phyloP scores from a whole-genome alignment of 495 filamentous ascomycete genomes.

The Penicillium coffeae region DNA sequence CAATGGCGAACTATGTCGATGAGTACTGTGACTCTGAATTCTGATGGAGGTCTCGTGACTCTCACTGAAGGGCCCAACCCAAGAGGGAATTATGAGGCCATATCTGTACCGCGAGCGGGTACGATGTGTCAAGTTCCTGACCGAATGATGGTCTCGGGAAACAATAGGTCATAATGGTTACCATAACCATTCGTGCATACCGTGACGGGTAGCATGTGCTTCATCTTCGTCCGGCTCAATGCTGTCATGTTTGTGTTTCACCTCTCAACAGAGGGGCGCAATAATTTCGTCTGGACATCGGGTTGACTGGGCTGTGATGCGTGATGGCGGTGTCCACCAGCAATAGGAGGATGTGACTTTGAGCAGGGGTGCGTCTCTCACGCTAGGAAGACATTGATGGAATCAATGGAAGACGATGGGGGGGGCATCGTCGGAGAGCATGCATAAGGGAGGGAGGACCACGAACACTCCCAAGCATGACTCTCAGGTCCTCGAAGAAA shows the following conservation, averaged over 20 bases:
- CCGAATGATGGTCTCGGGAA: too few relatives aligned
- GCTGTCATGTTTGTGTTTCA: neutral
- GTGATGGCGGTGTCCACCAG: neutral
- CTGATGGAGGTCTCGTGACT: too few relatives aligned
- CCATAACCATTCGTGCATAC: too few relatives aligned
- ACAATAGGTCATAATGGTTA: too few relatives aligned
- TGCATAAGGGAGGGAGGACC: constrained; percentile 11
- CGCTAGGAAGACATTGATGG: constrained; percentile 12
- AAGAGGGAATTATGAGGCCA: too few relatives aligned
- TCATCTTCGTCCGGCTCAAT: too few relatives aligned
- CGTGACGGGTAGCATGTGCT: too few relatives aligned
- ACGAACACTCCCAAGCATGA: constrained; percentile 4
- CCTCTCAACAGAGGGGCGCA: neutral
- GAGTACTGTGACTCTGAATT: too few relatives aligned
- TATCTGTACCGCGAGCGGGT: too few relatives aligned
- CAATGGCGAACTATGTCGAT: too few relatives aligned
- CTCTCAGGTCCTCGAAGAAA: constrained; percentile 1
- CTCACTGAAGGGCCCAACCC: too few relatives aligned
- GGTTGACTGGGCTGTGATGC: neutral
- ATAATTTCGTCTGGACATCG: neutral
- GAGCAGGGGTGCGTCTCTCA: constrained; percentile 15
- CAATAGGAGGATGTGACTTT: neutral
- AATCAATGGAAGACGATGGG: constrained; percentile 6
- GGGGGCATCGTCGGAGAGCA: neutral
- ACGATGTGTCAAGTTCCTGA: too few relatives aligned